Conservation (phyloP, 2,329 filamentous ascomycete species). For the Calonectria pteridis region DNA sequence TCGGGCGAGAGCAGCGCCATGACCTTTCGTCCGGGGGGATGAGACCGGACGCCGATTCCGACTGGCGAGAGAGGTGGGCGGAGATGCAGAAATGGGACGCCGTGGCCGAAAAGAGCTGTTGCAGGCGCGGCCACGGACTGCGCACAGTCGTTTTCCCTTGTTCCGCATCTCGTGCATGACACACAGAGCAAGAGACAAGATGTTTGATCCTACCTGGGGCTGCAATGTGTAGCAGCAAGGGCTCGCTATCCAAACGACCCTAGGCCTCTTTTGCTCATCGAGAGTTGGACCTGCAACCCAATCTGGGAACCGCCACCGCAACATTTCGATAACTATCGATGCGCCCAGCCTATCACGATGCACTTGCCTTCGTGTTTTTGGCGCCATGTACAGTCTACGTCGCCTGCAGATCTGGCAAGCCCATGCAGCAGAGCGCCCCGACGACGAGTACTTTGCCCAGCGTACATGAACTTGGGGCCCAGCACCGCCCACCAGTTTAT, state of each 20-base stretch:
- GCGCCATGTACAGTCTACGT: slow-evolving; percentile 2
- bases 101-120: background rate
- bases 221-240: background rate
- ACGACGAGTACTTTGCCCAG: background rate
- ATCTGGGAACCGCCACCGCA: slow-evolving; percentile 4
- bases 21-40: background rate
- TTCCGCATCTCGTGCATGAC: slow-evolving; percentile 4
- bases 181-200: background rate
- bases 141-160: slow-evolving; percentile 1
- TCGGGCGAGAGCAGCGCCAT: slow-evolving; percentile 5
- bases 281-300: slow-evolving; percentile 4
- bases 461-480: background rate
- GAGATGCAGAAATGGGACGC: slow-evolving; percentile 4
- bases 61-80: background rate
- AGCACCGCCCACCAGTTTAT: background rate
- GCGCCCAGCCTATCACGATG: background rate
- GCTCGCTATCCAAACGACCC: background rate
- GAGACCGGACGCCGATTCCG: background rate
- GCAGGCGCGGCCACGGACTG: background rate
- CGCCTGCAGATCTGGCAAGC: background rate
- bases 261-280: background rate
- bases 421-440: background rate
- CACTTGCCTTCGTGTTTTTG: background rate
- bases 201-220: background rate
- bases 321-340: slow-evolving; percentile 4